Conservation (phyloP, 1,284 basidiomycete genomes). For the Nidula niveotomentosa region DNA sequence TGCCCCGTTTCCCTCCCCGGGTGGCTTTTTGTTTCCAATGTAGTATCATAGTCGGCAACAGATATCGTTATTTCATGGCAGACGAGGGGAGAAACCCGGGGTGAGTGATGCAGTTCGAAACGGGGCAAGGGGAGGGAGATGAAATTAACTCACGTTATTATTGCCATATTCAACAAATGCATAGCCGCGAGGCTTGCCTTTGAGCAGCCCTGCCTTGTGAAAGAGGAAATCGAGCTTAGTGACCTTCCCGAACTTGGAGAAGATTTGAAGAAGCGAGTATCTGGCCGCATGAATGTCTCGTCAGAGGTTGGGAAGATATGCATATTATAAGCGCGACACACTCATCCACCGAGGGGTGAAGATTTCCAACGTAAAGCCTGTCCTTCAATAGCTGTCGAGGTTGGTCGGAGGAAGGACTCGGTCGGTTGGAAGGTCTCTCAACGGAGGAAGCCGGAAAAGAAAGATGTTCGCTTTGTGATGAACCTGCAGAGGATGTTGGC, state of each 20-base stretch:
- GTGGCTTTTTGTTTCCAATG: conserved; percentile 10
- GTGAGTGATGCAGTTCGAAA: conserved; percentile 36
- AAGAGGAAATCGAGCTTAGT: conserved; percentile 93
- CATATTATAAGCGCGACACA: conserved; percentile 36
- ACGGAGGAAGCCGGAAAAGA: not conserved
- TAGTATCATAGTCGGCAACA: conserved; percentile 10
- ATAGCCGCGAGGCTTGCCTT: conserved; percentile 93
- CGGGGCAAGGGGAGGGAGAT: conserved; percentile 7
- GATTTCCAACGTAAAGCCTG: conserved; percentile 90
- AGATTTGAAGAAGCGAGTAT: conserved; percentile 86
- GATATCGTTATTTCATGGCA: not conserved
- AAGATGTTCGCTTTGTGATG: not conserved
- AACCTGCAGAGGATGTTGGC: not conserved
- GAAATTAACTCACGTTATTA: conserved; percentile 68
- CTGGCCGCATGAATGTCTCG: conserved; percentile 33
- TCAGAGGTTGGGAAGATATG: not conserved
- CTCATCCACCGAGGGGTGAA: conserved; percentile 89
- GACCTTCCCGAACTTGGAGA: conserved; percentile 90
- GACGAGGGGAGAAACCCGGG: conserved; percentile 37
- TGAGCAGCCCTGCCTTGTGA: conserved; percentile 87
- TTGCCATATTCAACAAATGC: conserved; percentile 89
- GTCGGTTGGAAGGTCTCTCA: not conserved
- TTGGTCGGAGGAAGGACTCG: conserved; percentile 4
- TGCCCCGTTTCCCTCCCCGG: conserved; percentile 1
- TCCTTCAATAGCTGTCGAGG: conserved; percentile 51